phyloP scores from a whole-genome alignment of 345 rosid genomes.

The Camelina laxa region DNA sequence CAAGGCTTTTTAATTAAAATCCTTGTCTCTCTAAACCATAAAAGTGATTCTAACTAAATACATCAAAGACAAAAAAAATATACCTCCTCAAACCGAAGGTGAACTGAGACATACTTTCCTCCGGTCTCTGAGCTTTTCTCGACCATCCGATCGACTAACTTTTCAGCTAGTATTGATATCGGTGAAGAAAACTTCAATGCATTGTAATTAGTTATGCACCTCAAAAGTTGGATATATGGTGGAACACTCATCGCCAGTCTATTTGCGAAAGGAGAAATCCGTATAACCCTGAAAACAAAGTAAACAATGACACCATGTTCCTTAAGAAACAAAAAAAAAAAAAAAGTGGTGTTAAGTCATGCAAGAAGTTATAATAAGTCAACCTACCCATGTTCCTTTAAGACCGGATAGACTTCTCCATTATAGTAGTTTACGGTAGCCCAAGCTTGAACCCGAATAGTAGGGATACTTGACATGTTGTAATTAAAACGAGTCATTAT shows the following conservation, averaged over 20 bases:
- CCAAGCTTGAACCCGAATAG: slow-evolving; percentile 80
- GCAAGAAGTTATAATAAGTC: slow-evolving; percentile 5
- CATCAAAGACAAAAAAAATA: not conserved
- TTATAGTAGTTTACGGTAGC: slow-evolving; percentile 68
- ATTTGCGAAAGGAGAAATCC: slow-evolving; percentile 90
- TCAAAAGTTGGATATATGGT: slow-evolving; percentile 74
- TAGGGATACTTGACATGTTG: slow-evolving; percentile 67
- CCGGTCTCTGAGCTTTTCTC: slow-evolving; percentile 69
- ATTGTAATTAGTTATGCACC: slow-evolving; percentile 87
- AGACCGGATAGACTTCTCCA: slow-evolving; percentile 67
- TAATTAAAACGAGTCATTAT: slow-evolving; percentile 62
- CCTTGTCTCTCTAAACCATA: not conserved
- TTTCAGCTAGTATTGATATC: slow-evolving; percentile 65
- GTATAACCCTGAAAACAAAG: slow-evolving; percentile 72
- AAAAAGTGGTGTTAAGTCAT: not conserved
- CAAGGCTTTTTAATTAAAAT: not conserved
- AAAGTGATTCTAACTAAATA: not conserved
- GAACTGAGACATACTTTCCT: slow-evolving; percentile 84
- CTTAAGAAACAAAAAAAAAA: not conserved
- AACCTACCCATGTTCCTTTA: slow-evolving; percentile 75
- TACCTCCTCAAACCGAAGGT: slow-evolving; percentile 97
- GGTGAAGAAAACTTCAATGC: slow-evolving; percentile 77
- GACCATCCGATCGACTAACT: slow-evolving; percentile 68
- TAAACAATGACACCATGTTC: not conserved
- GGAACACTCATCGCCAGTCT: slow-evolving; percentile 97